phyloP scores from a whole-genome alignment of 2,329 filamentous ascomycete genomes.

The Samsoniella hepiali region DNA sequence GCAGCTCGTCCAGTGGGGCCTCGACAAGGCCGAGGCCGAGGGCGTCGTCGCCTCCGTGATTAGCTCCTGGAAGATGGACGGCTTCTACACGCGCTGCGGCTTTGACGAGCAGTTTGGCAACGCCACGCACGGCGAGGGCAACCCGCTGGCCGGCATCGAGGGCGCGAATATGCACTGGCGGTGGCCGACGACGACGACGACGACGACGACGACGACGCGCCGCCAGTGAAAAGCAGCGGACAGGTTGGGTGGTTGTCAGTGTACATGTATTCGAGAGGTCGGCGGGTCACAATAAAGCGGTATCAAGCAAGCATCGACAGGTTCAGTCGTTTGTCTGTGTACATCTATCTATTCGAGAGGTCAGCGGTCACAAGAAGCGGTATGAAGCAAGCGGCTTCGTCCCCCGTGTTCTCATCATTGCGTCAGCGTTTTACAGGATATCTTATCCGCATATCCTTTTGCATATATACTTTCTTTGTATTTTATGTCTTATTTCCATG shows the following conservation, averaged over 20 bases:
- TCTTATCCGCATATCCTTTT: too few species aligned
- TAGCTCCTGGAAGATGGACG: constrained; percentile 36
- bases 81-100: constrained; percentile 32
- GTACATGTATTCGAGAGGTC: too few species aligned
- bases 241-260: too few species aligned
- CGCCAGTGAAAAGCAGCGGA: too few species aligned
- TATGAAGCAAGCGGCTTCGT: too few species aligned
- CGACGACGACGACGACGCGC: background rate
- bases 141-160: constrained; percentile 11
- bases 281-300: too few species aligned
- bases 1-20: constrained; percentile 40
- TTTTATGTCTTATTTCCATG: background rate
- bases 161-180: constrained; percentile 15
- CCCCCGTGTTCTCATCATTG: too few species aligned
- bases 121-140: constrained; percentile 9
- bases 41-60: constrained; percentile 39
- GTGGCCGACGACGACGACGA: background rate
- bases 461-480: background rate
- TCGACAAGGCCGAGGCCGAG: constrained; percentile 35
- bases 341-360: too few species aligned
- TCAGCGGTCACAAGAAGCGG: too few species aligned
- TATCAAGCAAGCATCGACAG: too few species aligned
- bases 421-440: too few species aligned
- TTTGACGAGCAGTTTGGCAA: constrained; percentile 16
- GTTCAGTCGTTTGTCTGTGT: too few species aligned